Conservation (phyloP, 345 rosid genomes). For the Lepidium aucheri region DNA sequence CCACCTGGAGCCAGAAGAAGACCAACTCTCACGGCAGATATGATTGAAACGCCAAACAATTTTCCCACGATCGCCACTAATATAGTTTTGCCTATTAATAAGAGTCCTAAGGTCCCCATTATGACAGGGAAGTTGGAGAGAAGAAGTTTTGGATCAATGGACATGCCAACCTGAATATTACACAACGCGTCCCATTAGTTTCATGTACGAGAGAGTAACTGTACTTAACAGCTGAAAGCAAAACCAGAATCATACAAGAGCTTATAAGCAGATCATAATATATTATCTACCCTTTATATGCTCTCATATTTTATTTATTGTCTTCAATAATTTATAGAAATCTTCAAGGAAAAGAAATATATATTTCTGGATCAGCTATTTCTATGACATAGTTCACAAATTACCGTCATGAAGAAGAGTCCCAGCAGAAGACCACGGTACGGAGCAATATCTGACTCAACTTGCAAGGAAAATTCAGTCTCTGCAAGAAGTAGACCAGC, state of each 20-base stretch:
- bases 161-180: slow-evolving; percentile 90
- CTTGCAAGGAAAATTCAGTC: slow-evolving; percentile 98
- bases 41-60: slow-evolving; percentile 75
- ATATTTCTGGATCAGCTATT: background rate
- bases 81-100: slow-evolving; percentile 79
- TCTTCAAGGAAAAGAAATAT: background rate
- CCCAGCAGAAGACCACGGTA: slow-evolving; percentile 97
- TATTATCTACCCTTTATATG: background rate
- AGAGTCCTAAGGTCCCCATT: slow-evolving; percentile 66
- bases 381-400: slow-evolving; percentile 3
- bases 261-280: background rate
- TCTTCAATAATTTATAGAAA: background rate
- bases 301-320: background rate
- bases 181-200: slow-evolving; percentile 12
- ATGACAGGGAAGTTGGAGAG: slow-evolving; percentile 80
- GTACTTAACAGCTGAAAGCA: background rate
- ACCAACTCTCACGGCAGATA: slow-evolving; percentile 86
- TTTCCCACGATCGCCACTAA: slow-evolving; percentile 70
- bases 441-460: slow-evolving; percentile 99
- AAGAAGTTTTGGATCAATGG: slow-evolving; percentile 97
- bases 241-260: background rate
- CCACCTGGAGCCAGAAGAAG: slow-evolving; percentile 99
- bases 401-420: slow-evolving; percentile 99
- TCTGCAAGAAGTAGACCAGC: slow-evolving; percentile 99
- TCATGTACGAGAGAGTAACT: background rate